Conservation (phyloP, 2,329 filamentous ascomycete genomes). For the Phyllosticta citribraziliensis region DNA sequence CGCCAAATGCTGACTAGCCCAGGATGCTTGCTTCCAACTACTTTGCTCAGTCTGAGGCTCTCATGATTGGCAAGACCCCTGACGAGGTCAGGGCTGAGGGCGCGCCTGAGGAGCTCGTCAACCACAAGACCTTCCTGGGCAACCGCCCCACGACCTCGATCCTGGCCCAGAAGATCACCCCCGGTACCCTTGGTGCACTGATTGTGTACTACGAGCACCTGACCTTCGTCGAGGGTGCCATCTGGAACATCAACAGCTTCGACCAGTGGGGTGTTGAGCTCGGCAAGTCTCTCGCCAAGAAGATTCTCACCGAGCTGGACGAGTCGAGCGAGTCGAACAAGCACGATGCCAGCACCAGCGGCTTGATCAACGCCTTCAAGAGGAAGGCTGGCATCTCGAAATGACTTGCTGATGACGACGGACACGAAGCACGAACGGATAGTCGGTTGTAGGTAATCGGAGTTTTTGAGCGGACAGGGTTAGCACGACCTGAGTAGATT, state of each 20-base stretch:
- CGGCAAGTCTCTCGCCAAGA: slow-evolving; percentile 84
- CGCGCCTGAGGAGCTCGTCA: slow-evolving; percentile 62
- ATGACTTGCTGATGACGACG: slow-evolving; percentile 2
- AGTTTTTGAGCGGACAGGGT: not conserved
- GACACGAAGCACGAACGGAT: not conserved
- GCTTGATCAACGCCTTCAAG: slow-evolving; percentile 89
- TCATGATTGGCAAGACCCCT: slow-evolving; percentile 83
- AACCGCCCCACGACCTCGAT: slow-evolving; percentile 97
- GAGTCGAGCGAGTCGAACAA: slow-evolving; percentile 57
- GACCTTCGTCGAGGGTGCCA: slow-evolving; percentile 91
- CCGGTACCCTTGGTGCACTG: slow-evolving; percentile 81
- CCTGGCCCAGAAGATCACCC: slow-evolving; percentile 86
- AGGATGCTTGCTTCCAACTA: slow-evolving; percentile 85
- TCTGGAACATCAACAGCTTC: slow-evolving; percentile 99
- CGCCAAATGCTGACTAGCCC: slow-evolving; percentile 14
- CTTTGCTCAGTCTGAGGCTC: slow-evolving; percentile 77
- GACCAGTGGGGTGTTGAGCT: slow-evolving; percentile 99
- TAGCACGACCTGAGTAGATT: not conserved
- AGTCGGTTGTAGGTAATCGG: slow-evolving; percentile 2
- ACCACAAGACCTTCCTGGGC: slow-evolving; percentile 99
- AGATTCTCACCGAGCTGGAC: slow-evolving; percentile 64
- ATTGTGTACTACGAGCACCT: slow-evolving; percentile 99
- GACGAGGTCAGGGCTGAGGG: slow-evolving; percentile 71
- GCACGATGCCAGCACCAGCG: slow-evolving; percentile 82
- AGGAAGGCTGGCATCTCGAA: slow-evolving; percentile 47